Conservation (phyloP, 2,329 filamentous ascomycete genomes). For the Emydomyces testavorans region DNA sequence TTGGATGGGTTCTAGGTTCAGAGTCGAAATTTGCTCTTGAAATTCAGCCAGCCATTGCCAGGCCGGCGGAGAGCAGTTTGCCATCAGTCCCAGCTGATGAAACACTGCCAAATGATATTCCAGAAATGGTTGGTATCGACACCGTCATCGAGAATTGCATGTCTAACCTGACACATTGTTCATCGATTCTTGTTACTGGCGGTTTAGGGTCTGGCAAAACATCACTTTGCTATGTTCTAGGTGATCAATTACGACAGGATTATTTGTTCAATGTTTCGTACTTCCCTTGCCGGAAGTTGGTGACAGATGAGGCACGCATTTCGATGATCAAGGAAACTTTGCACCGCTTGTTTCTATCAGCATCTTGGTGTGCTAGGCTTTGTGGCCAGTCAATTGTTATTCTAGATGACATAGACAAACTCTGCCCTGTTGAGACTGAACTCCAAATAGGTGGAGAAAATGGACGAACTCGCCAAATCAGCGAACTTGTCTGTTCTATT, state of each 20-base stretch:
- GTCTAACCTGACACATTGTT: slow-evolving; percentile 68
- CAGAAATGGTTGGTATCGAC: slow-evolving; percentile 74
- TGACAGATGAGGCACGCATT: slow-evolving; percentile 82
- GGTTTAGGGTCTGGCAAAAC: slow-evolving; percentile 86
- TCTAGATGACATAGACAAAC: slow-evolving; percentile 81
- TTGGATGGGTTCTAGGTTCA: slow-evolving; percentile 62
- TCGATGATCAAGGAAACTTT: slow-evolving; percentile 85
- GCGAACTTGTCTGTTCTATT: slow-evolving; percentile 73
- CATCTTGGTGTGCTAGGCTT: slow-evolving; percentile 79
- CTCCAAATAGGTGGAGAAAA: slow-evolving; percentile 90
- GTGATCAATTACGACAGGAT: slow-evolving; percentile 58
- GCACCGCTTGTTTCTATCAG: slow-evolving; percentile 70
- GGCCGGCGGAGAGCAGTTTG: slow-evolving; percentile 43
- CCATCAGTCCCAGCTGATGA: slow-evolving; percentile 41
- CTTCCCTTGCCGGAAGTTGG: slow-evolving; percentile 72
- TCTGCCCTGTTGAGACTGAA: slow-evolving; percentile 89
- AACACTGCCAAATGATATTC: slow-evolving; percentile 42
- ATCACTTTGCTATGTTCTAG: slow-evolving; percentile 63
- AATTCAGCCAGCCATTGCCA: slow-evolving; percentile 60
- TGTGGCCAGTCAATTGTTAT: slow-evolving; percentile 77
- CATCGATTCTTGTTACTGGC: slow-evolving; percentile 80
- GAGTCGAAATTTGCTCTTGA: slow-evolving; percentile 64
- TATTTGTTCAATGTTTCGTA: slow-evolving; percentile 73
- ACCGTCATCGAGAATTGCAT: slow-evolving; percentile 58
- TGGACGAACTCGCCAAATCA: slow-evolving; percentile 79